Conservation (phyloP, 306 rosid species). For the Pyrus pyrifolia region DNA sequence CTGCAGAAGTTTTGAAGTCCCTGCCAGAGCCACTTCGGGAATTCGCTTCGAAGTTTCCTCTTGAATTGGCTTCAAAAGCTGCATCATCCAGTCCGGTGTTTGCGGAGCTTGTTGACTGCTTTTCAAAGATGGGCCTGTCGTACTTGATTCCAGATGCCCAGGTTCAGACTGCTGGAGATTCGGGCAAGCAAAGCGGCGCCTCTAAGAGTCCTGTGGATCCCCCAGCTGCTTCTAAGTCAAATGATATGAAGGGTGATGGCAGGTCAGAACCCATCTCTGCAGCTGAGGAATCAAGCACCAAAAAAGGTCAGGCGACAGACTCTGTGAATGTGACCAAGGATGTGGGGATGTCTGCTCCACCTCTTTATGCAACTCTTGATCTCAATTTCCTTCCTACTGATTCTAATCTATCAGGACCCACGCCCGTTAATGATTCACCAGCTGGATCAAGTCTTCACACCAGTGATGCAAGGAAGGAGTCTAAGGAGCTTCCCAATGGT, state of each 20-base stretch:
- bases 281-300: constrained; percentile 16
- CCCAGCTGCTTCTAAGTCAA: constrained; percentile 15
- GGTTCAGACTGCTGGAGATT: constrained; percentile 27
- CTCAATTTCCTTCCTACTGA: constrained; percentile 45
- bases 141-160: constrained; percentile 20
- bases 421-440: constrained; percentile 8
- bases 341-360: constrained; percentile 6
- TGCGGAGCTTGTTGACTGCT: constrained; percentile 34
- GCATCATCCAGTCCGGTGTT: constrained; percentile 39
- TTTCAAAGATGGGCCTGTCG: constrained; percentile 30
- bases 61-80: constrained; percentile 34
- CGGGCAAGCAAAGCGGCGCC: constrained; percentile 15
- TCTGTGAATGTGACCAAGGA: constrained; percentile 22
- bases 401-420: constrained; percentile 14
- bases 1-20: constrained; percentile 37
- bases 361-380: constrained; percentile 33
- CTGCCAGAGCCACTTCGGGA: constrained; percentile 47
- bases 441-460: constrained; percentile 19
- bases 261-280: constrained; percentile 2
- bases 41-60: constrained; percentile 28
- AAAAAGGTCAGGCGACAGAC: constrained; percentile 18
- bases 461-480: constrained; percentile 30
- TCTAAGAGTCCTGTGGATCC: constrained; percentile 13
- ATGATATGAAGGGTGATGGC: constrained; percentile 8
- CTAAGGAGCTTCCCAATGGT: constrained; percentile 1